phyloP scores from a whole-genome alignment of 2,329 filamentous ascomycete genomes.

The Blastomyces parvus region DNA sequence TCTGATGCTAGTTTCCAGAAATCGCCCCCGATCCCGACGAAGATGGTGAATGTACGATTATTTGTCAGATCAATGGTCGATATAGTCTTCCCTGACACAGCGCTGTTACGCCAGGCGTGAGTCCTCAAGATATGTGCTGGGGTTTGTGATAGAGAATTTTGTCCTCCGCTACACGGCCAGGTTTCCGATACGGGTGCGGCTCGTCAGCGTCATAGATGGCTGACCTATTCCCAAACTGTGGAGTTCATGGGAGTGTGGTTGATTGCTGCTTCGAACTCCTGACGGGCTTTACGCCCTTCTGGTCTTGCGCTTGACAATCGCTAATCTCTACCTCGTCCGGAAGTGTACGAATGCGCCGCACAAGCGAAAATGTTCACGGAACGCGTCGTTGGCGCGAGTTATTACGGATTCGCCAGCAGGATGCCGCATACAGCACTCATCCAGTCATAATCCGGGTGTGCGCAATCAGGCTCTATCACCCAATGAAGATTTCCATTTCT shows the following conservation, averaged over 20 bases:
- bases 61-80: conserved; percentile 35
- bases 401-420: conserved; percentile 43
- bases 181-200: conserved; percentile 15
- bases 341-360: conserved; percentile 39
- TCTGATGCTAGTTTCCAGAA: neutral
- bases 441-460: conserved; percentile 46
- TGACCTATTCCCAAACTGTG: conserved; percentile 45
- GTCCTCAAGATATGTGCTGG: conserved; percentile 54
- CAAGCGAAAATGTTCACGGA: conserved; percentile 43
- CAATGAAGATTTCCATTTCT: conserved; percentile 53
- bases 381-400: conserved; percentile 48
- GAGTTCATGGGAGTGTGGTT: conserved; percentile 41
- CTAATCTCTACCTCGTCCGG: conserved; percentile 30
- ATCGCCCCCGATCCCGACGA: neutral
- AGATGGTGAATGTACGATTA: neutral
- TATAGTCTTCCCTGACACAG: conserved; percentile 36
- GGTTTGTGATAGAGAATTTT: conserved; percentile 36
- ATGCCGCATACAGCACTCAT: conserved; percentile 41
- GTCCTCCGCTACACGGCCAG: conserved; percentile 28
- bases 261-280: conserved; percentile 35
- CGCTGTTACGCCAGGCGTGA: conserved; percentile 53
- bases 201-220: conserved; percentile 42
- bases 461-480: conserved; percentile 47
- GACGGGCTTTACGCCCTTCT: conserved; percentile 32
- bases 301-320: conserved; percentile 34